Evolutionary conservation across 768 basidiomycete genomes (phyloP), one percentile per base, ranked within the genome.

Genomic region (Cyclocybe cylindracea): DNA sequence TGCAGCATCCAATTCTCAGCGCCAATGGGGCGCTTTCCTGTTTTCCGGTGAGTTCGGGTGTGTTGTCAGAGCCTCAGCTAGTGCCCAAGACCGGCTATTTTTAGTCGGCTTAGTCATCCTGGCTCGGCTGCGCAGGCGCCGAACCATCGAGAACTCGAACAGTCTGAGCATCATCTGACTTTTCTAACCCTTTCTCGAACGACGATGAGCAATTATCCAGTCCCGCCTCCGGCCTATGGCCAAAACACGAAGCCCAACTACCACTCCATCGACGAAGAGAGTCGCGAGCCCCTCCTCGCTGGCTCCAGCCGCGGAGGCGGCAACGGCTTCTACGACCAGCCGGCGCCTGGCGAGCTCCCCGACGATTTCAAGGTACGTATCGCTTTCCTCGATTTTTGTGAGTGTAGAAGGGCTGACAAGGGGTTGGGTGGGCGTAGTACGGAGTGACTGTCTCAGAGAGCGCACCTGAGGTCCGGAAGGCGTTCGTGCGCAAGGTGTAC

Each of bases 401-500:
- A 18, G 36, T 24, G 35, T 43, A 19, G 24, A 35, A 14, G n/a
- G 50, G 37, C 33, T 42, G 50, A 31, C 5, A 10, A 13, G 35
- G 34, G 2, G 16, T 32, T 10, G 19, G 37, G 7, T 46, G 37
- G 32, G 43, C 14, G 18, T 51, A 91, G 90, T 93, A 93, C 62
- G 91, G 91, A 2, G 84, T 87, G 1, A 84, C 83, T 1, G 91
- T 93, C 10, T 80, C 84, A 1, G 91, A 92, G 53, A 87, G 87
- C 53, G 80, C 87, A 9, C 68, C 77, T 3, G 87, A 92, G 62
- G 88, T 98, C 63, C 78, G 92, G 46, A 80, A 83, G 56, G 91
- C 86, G 5, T 98, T 98, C 70, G 77, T 98, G 50, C 82, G 92
- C 66, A 97, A 97, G 76, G 89, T 94, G 34, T 96, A 93, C 70